phyloP scores from a whole-genome alignment of 495 filamentous ascomycete species.

The Penicillium steckii region DNA sequence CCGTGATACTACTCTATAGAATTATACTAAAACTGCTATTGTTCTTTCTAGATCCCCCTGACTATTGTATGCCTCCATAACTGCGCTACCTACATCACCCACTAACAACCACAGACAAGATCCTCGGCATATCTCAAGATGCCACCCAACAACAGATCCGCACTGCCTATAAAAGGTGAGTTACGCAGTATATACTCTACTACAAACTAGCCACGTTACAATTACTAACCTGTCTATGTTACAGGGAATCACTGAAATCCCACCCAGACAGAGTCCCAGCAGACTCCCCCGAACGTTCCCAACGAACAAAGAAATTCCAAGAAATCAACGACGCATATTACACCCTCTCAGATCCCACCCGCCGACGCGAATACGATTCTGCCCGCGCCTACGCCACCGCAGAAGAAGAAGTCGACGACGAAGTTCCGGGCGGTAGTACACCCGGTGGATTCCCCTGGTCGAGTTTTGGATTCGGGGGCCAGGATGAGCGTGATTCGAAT shows the following conservation, averaged over 20 bases:
- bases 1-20: too few relatives aligned
- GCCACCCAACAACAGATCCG: conserved; percentile 84
- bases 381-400: conserved; percentile 60
- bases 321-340: conserved; percentile 98
- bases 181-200: not conserved
- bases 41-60: conserved; percentile 8
- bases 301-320: conserved; percentile 88
- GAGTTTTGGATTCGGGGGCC: conserved; percentile 56
- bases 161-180: conserved; percentile 87
- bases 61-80: conserved; percentile 21
- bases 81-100: not conserved
- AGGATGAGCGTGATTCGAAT: conserved; percentile 56
- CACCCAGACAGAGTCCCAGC: conserved; percentile 90
- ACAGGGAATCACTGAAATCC: conserved; percentile 85
- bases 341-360: conserved; percentile 75
- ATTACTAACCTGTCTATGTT: conserved; percentile 2
- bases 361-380: conserved; percentile 87
- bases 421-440: conserved; percentile 49
- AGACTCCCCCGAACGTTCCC: conserved; percentile 79
- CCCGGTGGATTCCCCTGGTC: conserved; percentile 59
- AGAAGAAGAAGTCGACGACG: conserved; percentile 51
- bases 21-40: conserved; percentile 4
- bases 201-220: too few relatives aligned
- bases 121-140: conserved; percentile 70
- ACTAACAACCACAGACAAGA: conserved; percentile 44